Conservation (phyloP, 306 rosid genomes). For the Prunus persica region DNA sequence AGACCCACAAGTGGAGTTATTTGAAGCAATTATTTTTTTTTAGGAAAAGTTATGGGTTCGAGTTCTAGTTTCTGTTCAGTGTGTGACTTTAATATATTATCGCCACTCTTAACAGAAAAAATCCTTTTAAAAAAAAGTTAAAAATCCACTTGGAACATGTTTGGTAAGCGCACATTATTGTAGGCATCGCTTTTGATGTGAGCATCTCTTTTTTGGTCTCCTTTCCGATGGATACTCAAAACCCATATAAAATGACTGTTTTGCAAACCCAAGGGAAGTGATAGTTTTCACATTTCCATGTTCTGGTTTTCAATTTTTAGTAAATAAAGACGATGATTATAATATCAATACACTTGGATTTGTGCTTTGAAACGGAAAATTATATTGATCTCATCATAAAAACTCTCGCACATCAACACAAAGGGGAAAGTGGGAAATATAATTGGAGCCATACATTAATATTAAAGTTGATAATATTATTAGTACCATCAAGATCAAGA, state of each 20-base stretch:
- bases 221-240: background rate
- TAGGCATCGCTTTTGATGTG: background rate
- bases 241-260: background rate
- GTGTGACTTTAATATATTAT: no score
- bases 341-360: background rate
- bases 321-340: background rate
- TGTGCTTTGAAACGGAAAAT: background rate
- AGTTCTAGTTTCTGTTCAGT: rapidly evolving
- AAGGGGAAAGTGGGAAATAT: background rate
- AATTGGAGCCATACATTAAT: background rate
- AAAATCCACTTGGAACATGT: background rate
- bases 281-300: background rate
- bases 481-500: background rate
- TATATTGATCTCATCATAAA: background rate
- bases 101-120: no score
- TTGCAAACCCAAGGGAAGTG: background rate
- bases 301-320: background rate
- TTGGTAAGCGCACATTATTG: background rate
- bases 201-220: background rate
- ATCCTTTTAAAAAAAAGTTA: no score
- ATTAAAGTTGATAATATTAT: background rate
- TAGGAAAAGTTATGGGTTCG: rapidly evolving
- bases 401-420: background rate
- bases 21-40: no score
- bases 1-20: no score